Evolutionary conservation across 148 eudicot species (phyloP).

Genomic region (Amaranthus palmeri): DNA sequence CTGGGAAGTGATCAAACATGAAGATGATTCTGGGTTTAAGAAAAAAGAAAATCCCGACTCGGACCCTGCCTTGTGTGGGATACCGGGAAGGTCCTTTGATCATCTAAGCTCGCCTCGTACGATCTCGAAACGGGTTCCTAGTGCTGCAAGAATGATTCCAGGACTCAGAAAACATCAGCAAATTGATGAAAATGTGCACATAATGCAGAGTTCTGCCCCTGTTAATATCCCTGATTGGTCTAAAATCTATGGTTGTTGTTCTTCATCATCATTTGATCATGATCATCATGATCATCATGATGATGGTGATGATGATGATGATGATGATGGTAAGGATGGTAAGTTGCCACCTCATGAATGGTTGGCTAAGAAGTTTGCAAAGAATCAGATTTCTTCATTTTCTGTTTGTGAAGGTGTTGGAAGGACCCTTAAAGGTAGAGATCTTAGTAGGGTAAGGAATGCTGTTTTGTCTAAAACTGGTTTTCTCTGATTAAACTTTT

Average conservation of each 20-base stretch:
- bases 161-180: conserved; percentile 19
- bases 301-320: conserved; percentile 27
- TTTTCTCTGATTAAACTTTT: conserved; percentile 12
- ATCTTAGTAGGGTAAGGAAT: conserved; percentile 67
- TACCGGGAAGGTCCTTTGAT: no score
- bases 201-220: conserved; percentile 53
- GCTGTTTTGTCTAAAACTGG: conserved; percentile 53
- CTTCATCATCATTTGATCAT: conserved; percentile 24
- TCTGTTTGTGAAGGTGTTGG: conserved; percentile 83
- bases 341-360: conserved; percentile 70
- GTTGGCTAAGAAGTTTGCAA: conserved; percentile 52
- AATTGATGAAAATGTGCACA: conserved; percentile 14
- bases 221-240: conserved; percentile 76
- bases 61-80: no score
- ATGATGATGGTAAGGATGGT: conserved; percentile 28
- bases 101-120: conserved; percentile 16
- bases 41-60: no score
- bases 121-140: conserved; percentile 36
- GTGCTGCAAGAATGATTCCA: conserved; percentile 55
- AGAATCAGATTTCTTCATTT: conserved; percentile 41
- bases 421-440: conserved; percentile 78
- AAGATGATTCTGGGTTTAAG: neutral
- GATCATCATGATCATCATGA: conserved; percentile 7
- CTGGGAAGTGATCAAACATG: conserved; percentile 41
- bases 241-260: conserved; percentile 48